Conservation (phyloP, 164 flowering plant species). For the grape (Vitis vinifera) region DNA sequence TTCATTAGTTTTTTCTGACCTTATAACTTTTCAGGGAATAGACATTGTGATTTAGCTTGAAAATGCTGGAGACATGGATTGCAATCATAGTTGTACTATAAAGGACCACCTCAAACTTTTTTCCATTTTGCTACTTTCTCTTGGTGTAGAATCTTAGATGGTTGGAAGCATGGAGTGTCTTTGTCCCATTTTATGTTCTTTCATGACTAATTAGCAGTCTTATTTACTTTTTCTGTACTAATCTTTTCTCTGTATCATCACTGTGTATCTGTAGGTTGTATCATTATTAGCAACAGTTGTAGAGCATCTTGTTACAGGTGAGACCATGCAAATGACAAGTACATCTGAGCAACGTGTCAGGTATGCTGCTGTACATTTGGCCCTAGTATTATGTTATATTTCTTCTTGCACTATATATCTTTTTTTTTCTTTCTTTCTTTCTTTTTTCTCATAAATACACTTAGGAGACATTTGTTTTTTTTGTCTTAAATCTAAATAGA, state of each 20-base stretch:
- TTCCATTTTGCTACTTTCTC: too few relatives aligned
- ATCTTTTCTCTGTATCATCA: neutral
- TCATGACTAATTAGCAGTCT: neutral
- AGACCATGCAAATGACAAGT: constrained; percentile 97
- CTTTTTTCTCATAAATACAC: too few relatives aligned
- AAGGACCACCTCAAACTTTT: too few relatives aligned
- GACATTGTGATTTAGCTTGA: neutral
- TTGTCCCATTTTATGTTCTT: neutral
- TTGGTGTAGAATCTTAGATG: too few relatives aligned
- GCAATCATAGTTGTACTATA: too few relatives aligned
- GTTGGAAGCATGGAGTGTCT: neutral
- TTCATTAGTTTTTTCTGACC: too few relatives aligned
- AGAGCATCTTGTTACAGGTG: constrained; percentile 97
- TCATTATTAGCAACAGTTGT: constrained; percentile 70
- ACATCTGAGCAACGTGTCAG: constrained; percentile 75
- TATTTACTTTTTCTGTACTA: neutral
- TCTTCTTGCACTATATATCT: neutral
- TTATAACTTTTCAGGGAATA: neutral
- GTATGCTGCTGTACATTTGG: constrained; percentile 32
- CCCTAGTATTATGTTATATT: neutral
- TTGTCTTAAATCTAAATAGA: too few relatives aligned
- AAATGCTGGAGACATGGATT: neutral
- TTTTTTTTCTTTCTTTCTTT: too few relatives aligned
- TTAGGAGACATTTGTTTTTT: too few relatives aligned
- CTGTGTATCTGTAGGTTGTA: constrained; percentile 58